Base-by-base conservation (phyloP, 2,329 filamentous ascomycete species). In the Diaporthe longicolla region DNA sequence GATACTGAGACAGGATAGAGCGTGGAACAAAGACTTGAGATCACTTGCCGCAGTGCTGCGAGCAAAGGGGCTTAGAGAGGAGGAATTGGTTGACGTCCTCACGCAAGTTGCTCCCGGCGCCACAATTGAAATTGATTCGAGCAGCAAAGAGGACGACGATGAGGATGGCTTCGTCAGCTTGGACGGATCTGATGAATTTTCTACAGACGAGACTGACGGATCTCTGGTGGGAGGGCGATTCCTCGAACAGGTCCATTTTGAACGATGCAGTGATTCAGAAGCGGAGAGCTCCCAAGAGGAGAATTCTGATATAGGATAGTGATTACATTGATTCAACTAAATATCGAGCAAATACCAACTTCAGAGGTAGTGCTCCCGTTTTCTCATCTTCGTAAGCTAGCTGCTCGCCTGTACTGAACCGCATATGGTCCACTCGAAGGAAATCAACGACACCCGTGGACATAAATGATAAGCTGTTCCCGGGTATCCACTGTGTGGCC, bases 51-150 rank as follows among this genome's bases (percentile, higher is more conserved):
- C n/a, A 9, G 24, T 15, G 21, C 29, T 52, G 5, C 13, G n/a
- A 55, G 45, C 48, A 32, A 29, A 57, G 10, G 35, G 66, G 21
- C 24, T 74, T 10, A 7, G 7, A 13, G 37, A 37, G 15, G 43
- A 65, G 19, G 40, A 24, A 17, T 48, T 72, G 35, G 45, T 52
- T 54, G 43, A 55, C 2, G 29, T 72, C 5, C 54, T 74, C 9
- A 7, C 9, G 26, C 55, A 54, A 6, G 24, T 69, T 26, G 26
- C 50, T 24, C n/a, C 17, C 1, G 54, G 7, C 13, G 35, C 26
- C 35, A 32, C 8, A 19, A 21, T 21, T 24, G 73, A 26, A 26
- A 43, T 48, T 9, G 59, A 43, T 9, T 68, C 52, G 15, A 54
- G 21, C 8, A 43, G 43, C 37, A 37, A 54, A 26, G 72, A 58